Evolutionary conservation across 1,284 basidiomycete species (phyloP), one percentile per base, ranked within the genome.

Genomic region (Cutaneotrichosporon cavernicola): DNA sequence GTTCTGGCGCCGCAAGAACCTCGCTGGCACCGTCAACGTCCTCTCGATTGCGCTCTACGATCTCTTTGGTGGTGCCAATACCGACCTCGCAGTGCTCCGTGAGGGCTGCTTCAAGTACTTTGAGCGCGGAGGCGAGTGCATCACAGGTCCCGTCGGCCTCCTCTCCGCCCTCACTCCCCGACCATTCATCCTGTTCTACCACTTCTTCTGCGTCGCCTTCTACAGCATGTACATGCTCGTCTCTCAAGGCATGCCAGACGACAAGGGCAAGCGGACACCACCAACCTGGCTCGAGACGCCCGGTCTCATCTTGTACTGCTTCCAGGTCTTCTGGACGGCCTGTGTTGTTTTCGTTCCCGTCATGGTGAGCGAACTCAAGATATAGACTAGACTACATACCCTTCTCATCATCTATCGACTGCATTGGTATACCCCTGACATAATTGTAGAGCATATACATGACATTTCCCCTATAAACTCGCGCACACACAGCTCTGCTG

Each of bases 31-130:
- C 21, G 87, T 97, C 64, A 97, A 97, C 72, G 91, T 96, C 21
- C 82, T 97, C 31, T 92, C 90, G 70, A 86, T 97, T 61, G 93
- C 94, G 6, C 80, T 97, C 60, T 97, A 97, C 75, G 91, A 94
- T 74, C 81, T 97, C 30, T 97, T 97, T 73, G 82, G 81, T 18
- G 87, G 90, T 6, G 92, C 92, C 1, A 90, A 96, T 73, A 46
- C 26, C 38, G 65, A 73, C 58, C 86, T 99, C 9, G 87, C 85
- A n/a, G 88, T 96, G 0, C 87, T 99, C 14, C 86, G 92, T 66
- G 88, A 87, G 43, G 96, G 96, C 0, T 99, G 97, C 81, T 97
- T 99, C 86, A 92, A 92, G 76, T 99, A 99, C 82, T 97, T 99
- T 75, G 92, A 97, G 77, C 85, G 86, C 8, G 96, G 96, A 26